These are phyloP conservation scores for Aurifilum marmelostoma DNA, from an alignment of 2,329 filamentous ascomycete species.

Conservation along the genomic window DNA sequence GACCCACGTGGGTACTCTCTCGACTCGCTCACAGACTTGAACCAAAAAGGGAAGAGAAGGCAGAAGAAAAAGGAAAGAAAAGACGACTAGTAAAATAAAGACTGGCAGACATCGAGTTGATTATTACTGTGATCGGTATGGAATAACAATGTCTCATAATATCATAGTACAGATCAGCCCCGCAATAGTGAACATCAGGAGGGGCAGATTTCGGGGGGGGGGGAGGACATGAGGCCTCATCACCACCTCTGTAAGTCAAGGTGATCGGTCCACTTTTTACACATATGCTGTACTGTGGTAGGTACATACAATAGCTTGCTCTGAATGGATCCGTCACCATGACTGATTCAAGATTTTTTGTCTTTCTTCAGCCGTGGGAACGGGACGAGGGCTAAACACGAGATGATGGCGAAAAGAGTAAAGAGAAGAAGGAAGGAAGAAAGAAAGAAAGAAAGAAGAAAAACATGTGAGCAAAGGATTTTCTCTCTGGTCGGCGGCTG, in stretches of 20 bases:
- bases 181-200: background rate
- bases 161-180: background rate
- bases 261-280: background rate
- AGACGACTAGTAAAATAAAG: background rate
- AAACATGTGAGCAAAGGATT: background rate
- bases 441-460: background rate
- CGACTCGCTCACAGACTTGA: background rate
- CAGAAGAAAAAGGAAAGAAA: background rate
- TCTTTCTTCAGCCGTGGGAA: background rate
- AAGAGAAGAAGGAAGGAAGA: no score
- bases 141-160: background rate
- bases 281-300: background rate
- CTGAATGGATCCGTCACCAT: background rate
- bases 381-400: background rate
- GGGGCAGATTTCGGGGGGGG: no score
- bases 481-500: background rate
- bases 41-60: no score
- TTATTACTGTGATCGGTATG: background rate
- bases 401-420: background rate
- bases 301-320: background rate
- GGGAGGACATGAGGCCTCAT: background rate
- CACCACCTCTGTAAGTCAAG: background rate
- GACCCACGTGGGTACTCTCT: background rate
- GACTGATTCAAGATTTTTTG: background rate
- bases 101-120: background rate